These are phyloP conservation scores for Lichtheimia hyalospora DNA, from an alignment of 371 early-diverging fungal species.

Conservation along the genomic window DNA sequence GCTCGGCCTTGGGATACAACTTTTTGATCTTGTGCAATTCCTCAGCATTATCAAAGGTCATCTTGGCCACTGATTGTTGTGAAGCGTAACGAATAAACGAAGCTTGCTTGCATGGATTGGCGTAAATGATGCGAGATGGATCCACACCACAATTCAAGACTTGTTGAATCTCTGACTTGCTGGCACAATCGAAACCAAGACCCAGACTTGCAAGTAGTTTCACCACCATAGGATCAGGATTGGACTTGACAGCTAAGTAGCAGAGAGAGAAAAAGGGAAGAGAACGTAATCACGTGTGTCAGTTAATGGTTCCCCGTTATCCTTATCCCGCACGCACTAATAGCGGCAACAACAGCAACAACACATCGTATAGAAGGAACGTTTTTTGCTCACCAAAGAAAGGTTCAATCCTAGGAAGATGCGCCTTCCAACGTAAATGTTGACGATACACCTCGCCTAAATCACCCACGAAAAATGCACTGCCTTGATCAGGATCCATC, in stretches of 20 bases:
- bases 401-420: constrained; percentile 92
- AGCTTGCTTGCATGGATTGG: constrained; percentile 97
- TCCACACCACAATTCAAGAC: constrained; percentile 80
- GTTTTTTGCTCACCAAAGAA: constrained; percentile 75
- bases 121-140: constrained; percentile 88
- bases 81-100: constrained; percentile 90
- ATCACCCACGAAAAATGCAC: constrained; percentile 93
- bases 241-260: constrained; percentile 88
- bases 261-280: no score
- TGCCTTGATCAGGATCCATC: constrained; percentile 70
- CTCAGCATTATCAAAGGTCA: constrained; percentile 98
- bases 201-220: constrained; percentile 83
- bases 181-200: constrained; percentile 95
- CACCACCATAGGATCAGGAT: constrained; percentile 88
- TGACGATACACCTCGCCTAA: constrained; percentile 88
- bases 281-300: no score
- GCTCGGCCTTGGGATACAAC: constrained; percentile 78
- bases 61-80: constrained; percentile 75
- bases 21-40: constrained; percentile 92
- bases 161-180: constrained; percentile 83
- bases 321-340: no score
- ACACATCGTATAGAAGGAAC: neutral
- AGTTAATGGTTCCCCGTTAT: no score
- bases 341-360: no score
- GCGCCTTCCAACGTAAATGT: constrained; percentile 76